Conservation (phyloP, 192 early-diverging fungal genomes). For the Rhizophagus prolifer region DNA sequence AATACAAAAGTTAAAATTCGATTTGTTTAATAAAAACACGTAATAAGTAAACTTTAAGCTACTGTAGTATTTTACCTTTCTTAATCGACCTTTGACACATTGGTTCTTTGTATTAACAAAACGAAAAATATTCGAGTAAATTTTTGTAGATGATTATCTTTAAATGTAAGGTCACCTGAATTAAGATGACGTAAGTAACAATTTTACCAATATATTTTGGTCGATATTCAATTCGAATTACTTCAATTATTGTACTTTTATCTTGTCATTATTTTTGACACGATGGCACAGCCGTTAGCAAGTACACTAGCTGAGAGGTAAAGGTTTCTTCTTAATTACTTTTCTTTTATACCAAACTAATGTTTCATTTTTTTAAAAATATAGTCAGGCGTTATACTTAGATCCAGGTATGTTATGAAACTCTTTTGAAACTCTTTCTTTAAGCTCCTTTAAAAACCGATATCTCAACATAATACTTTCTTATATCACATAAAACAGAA, state of each 20-base stretch:
- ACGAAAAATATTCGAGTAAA: no score
- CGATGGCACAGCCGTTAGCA: constrained; percentile 11
- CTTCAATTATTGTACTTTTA: no score
- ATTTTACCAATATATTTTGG: no score
- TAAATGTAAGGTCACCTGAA: no score
- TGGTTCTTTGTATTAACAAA: not conserved
- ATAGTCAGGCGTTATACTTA: constrained; percentile 21
- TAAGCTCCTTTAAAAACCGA: not conserved
- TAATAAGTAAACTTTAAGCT: not conserved
- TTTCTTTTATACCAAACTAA: not conserved
- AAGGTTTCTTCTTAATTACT: not conserved
- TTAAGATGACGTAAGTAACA: no score
- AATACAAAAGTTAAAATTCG: not conserved
- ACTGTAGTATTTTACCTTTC: not conserved
- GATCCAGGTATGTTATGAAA: constrained; percentile 14
- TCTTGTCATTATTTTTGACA: not conserved
- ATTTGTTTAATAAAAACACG: not conserved
- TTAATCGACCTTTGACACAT: not conserved
- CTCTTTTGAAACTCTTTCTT: not conserved
- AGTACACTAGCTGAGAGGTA: constrained; percentile 14
- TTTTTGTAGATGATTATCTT: no score
- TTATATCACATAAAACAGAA: constrained; percentile 41
- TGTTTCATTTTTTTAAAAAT: not conserved
- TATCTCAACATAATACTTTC: no score
- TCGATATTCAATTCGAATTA: no score